Evolutionary conservation across 352 stramenopile genomes (phyloP), one percentile per base, ranked within the genome.

Genomic region (Globisporangium perplexum): DNA sequence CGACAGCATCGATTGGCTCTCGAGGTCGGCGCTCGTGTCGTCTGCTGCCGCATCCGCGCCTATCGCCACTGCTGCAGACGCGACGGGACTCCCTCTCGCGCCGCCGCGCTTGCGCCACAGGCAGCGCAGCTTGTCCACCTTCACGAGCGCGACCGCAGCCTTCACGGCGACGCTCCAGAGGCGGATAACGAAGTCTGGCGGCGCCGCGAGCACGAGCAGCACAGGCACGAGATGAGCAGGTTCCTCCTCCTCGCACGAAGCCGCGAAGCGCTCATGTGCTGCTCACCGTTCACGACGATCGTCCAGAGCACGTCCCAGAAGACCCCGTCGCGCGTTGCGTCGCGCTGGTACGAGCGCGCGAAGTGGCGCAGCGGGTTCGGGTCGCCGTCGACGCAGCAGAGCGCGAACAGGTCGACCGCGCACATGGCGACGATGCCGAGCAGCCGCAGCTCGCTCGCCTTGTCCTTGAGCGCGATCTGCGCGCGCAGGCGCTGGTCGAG

Each of bases 381-480:
- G 23, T 89, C 69, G 18, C 82, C 77, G 43, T 83, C 75, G 20
- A 93, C 47, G 18, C 62, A 77, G 57, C 68, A 78, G 45, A 93
- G 63, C 44, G 74, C 79, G 20, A 86, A 59, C 55, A 79, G 73
- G 50, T 90, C 66, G 43, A 90, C 60, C 1, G 59, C 55, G 31
- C 73, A 88, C 60, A 90, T 83, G 6, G 50, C 55, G 4, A 84
- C 48, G 33, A 90, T 85, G 4, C 65, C 65, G 4, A 77, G 14
- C 3, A 93, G 59, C 18, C 83, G 66, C 59, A 72, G 59, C 14
- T 44, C 57, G 53, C 65, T 93, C 12, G 78, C 74, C 31, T 82
- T 77, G 17, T 93, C 83, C 52, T 93, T 90, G n/a, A 87, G 61
- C 48, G 78, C 76, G 45, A 93, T 70, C 44, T 90, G 83, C 22